These are phyloP conservation scores for Entomortierella beljakovae DNA, from an alignment of 192 early-diverging fungal species.

Conservation along the genomic window DNA sequence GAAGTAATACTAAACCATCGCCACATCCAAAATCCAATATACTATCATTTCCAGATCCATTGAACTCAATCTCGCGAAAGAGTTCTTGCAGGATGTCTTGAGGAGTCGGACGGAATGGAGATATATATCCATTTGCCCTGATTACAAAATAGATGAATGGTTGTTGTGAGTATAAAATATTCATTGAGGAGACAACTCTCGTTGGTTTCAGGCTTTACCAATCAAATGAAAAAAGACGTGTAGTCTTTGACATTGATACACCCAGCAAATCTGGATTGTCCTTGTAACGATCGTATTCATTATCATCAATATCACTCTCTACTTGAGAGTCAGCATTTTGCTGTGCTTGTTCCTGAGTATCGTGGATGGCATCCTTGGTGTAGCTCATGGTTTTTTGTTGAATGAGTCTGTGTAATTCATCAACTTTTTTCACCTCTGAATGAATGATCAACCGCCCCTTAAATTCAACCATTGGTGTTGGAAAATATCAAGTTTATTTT, in stretches of 20 bases:
- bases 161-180: not conserved
- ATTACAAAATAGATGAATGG: not conserved
- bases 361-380: no score
- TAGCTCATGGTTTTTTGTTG: no score
- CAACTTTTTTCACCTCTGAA: no score
- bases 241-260: constrained; percentile 6
- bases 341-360: no score
- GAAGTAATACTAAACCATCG: constrained; percentile 34
- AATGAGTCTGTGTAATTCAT: no score
- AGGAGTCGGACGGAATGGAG: constrained; percentile 38
- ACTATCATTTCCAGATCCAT: not conserved
- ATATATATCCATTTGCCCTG: constrained; percentile 42
- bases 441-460: no score
- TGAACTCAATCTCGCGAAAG: constrained; percentile 25
- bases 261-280: constrained; percentile 34
- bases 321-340: not conserved
- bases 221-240: constrained; percentile 33
- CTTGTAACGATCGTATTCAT: constrained; percentile 43
- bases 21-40: constrained; percentile 39
- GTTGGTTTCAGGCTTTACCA: constrained; percentile 8
- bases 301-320: constrained; percentile 4
- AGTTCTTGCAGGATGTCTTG: constrained; percentile 25
- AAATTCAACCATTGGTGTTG: no score
- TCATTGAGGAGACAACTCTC: not conserved
- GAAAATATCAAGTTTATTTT: no score